Base-by-base conservation (phyloP, 768 basidiomycete genomes). In the Boletus sensibilis region DNA sequence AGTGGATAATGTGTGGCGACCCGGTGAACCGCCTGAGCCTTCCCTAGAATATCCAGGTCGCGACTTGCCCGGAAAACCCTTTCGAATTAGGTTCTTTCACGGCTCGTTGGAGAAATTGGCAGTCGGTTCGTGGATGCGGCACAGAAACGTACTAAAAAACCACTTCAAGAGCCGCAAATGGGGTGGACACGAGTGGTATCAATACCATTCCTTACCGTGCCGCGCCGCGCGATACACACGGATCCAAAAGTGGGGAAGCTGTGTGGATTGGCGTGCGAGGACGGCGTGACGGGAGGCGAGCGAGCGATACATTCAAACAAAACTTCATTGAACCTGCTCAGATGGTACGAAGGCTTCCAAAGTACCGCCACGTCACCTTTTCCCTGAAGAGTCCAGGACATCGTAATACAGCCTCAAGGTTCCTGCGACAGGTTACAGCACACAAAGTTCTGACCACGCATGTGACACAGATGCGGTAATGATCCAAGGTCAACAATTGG, bases 391-490 rank as follows among this genome's bases (percentile, higher is more conserved):
- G 27, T 20, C 35, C 37, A 39, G 33, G 38, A 39, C 42, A 13
- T 45, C 51, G 40, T 48, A 48, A 60, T 44, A 43, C 37, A 29
- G 53, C 62, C 49, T 55, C 29, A 44, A 60, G 62, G 55, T 38
- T 51, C 53, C 48, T 52, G 60, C 37, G 58, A 47, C 45, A 48
- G 48, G 58, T 64, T 58, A 58, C 63, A 65, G 52, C 47, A 62
- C 63, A 56, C 61, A 65, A 52, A 56, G 44, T 56, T 53, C 51
- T 33, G 52, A 65, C 45, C 39, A 53, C 33, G 42, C 31, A 47
- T 34, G 56, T 56, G 58, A 51, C 45, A 63, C 45, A 51, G 47
- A 59, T 60, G 65, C 58, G 54, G 65, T 66, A 66, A 68, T 66
- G 52, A 63, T 58, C 35, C 49, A 38, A 60, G 51, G 20, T 23